These are phyloP conservation scores for Lepraria neglecta DNA, from an alignment of 495 filamentous ascomycete genomes.

Conservation along the genomic window DNA sequence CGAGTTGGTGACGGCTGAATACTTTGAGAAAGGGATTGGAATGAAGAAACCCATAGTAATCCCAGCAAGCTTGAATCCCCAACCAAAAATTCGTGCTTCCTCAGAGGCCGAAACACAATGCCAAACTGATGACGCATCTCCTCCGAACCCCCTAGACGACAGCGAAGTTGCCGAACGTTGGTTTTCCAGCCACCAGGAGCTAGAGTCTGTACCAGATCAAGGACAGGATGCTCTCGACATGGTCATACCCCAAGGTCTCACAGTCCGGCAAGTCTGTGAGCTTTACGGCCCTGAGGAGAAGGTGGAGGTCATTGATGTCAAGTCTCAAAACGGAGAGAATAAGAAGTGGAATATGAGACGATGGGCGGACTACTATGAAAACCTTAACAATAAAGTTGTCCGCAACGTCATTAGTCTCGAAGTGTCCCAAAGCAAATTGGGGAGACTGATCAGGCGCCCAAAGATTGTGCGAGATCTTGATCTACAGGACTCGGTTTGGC, in stretches of 20 bases:
- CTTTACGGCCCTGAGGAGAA: constrained; percentile 60
- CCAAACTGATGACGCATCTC: constrained; percentile 1
- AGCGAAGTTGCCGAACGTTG: constrained; percentile 28
- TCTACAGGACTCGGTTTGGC: constrained; percentile 68
- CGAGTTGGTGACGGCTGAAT: constrained; percentile 60
- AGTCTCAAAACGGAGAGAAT: constrained; percentile 63
- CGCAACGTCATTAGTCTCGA: constrained; percentile 74
- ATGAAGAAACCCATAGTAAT: constrained; percentile 68
- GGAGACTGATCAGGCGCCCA: constrained; percentile 59
- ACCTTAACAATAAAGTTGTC: constrained; percentile 54
- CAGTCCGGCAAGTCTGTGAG: constrained; percentile 59
- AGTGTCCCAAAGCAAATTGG: constrained; percentile 61
- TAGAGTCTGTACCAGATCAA: constrained; percentile 48
- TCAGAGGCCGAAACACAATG: constrained; percentile 17
- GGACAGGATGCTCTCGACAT: constrained; percentile 66
- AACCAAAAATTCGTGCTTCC: constrained; percentile 30
- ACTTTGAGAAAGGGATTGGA: constrained; percentile 59
- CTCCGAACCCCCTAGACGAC: constrained; percentile 9
- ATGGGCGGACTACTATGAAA: constrained; percentile 73
- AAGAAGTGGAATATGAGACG: constrained; percentile 65
- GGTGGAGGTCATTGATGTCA: constrained; percentile 71
- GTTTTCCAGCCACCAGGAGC: constrained; percentile 31
- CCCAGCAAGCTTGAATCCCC: constrained; percentile 59
- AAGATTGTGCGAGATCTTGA: constrained; percentile 67
- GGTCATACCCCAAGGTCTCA: constrained; percentile 64